Evolutionary conservation across 768 basidiomycete species (phyloP), one percentile per base, ranked within the genome.

Genomic region (Boletus huronensis): DNA sequence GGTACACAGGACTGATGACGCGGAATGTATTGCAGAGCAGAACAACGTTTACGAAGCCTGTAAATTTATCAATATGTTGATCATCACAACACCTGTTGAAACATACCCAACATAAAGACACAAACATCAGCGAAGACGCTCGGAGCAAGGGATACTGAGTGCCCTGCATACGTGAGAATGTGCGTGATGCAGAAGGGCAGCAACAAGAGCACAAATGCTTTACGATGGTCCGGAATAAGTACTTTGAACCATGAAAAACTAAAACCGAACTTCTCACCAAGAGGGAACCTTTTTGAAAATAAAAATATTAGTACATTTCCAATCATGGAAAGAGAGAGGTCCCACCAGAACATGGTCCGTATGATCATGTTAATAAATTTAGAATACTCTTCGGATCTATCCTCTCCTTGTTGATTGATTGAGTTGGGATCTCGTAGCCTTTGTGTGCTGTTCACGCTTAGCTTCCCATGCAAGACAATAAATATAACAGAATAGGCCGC

Each of bases 1-100:
- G 71, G 59, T 84, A 77, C 23, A 79, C 79, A 25, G 80, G 80
- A 9, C 75, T 73, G 32, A 90, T 71, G 48, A 87, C 76, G 10
- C 82, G 79, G 64, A 88, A 80, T 10, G 84, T 87, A 63, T 85
- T 87, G 72, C 79, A 82, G 28, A 89, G 75, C n/a, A 90, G 73
- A 9, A 78, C 53, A 26, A 86, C 84, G 61, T 90, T 84, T 23
- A 81, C 80, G 26, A 83, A 60, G 40, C 86, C 88, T 90, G 54
- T 6, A 31, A 61, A 13, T 21, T 50, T 32, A 45, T 59, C 11
- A 58, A 31, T 17, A 40, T 31, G 38, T 29, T 14, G n/a, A 36
- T 42, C 19, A 17, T 35, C 14, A 26, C 42, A 17, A 28, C 28
- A 46, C 26, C 26, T 29, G 21, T 3, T 25, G 19, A 3, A 32